Evolutionary conservation across 805 yeast species (phyloP).

Genomic region (Kazachstania bromeliacearum): DNA sequence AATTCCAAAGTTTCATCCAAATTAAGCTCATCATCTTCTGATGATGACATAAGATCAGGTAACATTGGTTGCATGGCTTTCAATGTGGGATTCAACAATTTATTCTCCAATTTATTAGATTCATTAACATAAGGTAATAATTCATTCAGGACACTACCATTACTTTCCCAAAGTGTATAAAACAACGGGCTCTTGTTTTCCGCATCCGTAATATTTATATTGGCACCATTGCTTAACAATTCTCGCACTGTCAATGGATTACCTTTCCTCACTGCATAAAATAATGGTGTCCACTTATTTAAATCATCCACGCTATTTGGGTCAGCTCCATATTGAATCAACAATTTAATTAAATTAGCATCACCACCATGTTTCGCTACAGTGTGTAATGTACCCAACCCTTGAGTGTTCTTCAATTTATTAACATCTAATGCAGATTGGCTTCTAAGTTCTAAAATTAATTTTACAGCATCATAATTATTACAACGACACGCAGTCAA

Average conservation of each 20-base stretch:
- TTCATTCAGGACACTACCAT: slow-evolving; percentile 67
- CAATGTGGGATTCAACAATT: not conserved
- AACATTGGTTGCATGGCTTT: not conserved
- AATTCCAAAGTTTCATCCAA: slow-evolving; percentile 34
- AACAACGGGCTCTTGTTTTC: slow-evolving; percentile 73
- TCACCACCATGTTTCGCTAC: slow-evolving; percentile 76
- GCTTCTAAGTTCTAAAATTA: slow-evolving; percentile 37
- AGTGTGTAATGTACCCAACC: slow-evolving; percentile 79
- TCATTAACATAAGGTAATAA: slow-evolving; percentile 31
- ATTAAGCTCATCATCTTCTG: slow-evolving; percentile 15
- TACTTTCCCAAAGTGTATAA: slow-evolving; percentile 93
- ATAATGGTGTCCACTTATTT: slow-evolving; percentile 89
- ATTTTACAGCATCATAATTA: slow-evolving; percentile 56
- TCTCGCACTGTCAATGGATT: slow-evolving; percentile 60
- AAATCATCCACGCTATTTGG: slow-evolving; percentile 74
- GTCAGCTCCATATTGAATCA: slow-evolving; percentile 64
- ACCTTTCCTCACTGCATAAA: slow-evolving; percentile 84
- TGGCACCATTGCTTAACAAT: slow-evolving; percentile 66
- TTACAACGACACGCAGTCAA: slow-evolving; percentile 87
- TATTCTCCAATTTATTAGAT: not conserved
- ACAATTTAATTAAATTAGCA: slow-evolving; percentile 52
- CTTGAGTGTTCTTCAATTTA: slow-evolving; percentile 61
- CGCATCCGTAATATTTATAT: slow-evolving; percentile 59
- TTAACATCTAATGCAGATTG: slow-evolving; percentile 3
- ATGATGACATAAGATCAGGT: not conserved